Evolutionary conservation across 768 basidiomycete genomes (phyloP).

Genomic region (Amanita muscaria): DNA sequence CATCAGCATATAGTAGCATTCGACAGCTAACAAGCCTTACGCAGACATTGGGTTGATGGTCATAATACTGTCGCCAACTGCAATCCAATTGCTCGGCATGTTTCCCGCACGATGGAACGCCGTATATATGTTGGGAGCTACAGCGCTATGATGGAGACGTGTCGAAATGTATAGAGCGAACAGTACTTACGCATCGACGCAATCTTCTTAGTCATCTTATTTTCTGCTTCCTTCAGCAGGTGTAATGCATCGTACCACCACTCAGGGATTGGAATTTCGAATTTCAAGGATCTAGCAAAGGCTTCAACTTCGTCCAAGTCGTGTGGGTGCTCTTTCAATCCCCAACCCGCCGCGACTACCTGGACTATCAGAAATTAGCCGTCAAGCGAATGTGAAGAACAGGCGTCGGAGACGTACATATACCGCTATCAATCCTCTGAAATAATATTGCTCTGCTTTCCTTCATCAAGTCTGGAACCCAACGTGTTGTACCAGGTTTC

Average conservation of each 20-base stretch:
- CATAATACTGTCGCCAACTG: conserved; percentile 28
- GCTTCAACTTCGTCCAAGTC: conserved; percentile 13
- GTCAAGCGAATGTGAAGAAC: too few species aligned
- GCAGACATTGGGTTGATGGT: conserved; percentile 11
- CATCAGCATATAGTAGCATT: too few species aligned
- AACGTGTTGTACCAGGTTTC: conserved; percentile 2
- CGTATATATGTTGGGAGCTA: conserved; percentile 18
- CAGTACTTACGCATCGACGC: conserved; percentile 13
- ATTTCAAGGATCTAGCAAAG: conserved; percentile 9
- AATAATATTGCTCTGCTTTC: not conserved
- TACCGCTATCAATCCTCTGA: not conserved
- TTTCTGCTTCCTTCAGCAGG: conserved; percentile 19
- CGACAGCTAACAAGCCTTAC: conserved; percentile 1
- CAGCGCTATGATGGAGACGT: not conserved
- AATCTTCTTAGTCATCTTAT: conserved; percentile 7
- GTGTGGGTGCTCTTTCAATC: conserved; percentile 1
- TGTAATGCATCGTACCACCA: conserved; percentile 21
- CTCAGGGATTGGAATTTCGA: conserved; percentile 16
- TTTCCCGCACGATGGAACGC: conserved; percentile 18
- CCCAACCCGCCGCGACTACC: too few species aligned
- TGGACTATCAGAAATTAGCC: too few species aligned
- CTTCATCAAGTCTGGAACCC: conserved; percentile 3
- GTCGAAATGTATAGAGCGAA: not conserved
- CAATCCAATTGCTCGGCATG: conserved; percentile 25
- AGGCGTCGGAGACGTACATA: not conserved